Evolutionary conservation across 202 grass and related monocot genomes (phyloP).

Genomic region (Saccharum hybrid): DNA sequence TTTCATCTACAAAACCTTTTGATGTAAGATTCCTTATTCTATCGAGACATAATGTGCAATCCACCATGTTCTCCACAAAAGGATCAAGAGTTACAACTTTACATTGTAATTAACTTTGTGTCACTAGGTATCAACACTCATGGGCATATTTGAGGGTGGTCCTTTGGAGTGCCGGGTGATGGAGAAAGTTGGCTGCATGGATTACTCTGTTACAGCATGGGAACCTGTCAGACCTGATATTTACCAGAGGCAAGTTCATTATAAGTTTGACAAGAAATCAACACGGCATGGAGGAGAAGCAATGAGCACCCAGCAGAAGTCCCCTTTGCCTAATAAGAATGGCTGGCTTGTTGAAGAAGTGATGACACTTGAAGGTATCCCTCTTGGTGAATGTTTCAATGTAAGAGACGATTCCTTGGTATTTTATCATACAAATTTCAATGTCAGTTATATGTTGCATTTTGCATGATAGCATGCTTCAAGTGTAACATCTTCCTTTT

Average conservation of each 20-base stretch:
- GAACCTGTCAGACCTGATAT: constrained; percentile 66
- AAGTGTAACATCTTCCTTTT: background rate
- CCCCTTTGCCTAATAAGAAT: constrained; percentile 67
- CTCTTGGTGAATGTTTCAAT: constrained; percentile 81
- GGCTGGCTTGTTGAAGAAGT: constrained; percentile 93
- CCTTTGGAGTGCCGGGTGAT: constrained; percentile 67
- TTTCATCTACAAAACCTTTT: constrained; percentile 66
- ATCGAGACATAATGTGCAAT: constrained; percentile 28
- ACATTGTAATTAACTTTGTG: constrained; percentile 36
- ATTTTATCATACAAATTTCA: constrained; percentile 24
- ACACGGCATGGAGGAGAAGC: constrained; percentile 60
- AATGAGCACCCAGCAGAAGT: constrained; percentile 93
- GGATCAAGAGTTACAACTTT: constrained; percentile 14
- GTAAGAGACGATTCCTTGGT: constrained; percentile 50
- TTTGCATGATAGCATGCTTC: background rate
- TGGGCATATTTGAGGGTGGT: constrained; percentile 86
- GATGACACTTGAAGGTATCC: constrained; percentile 74
- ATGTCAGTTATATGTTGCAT: background rate
- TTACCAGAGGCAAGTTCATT: constrained; percentile 87
- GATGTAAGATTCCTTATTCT: constrained; percentile 66
- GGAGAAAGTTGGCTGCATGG: constrained; percentile 85
- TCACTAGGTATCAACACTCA: constrained; percentile 64
- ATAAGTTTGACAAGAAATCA: constrained; percentile 72
- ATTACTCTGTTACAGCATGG: constrained; percentile 85
- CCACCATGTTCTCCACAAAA: constrained; percentile 26